Evolutionary conservation across 768 basidiomycete genomes (phyloP), one percentile per base, ranked within the genome.

Genomic region (Cystobasidiopsis lactophilus): DNA sequence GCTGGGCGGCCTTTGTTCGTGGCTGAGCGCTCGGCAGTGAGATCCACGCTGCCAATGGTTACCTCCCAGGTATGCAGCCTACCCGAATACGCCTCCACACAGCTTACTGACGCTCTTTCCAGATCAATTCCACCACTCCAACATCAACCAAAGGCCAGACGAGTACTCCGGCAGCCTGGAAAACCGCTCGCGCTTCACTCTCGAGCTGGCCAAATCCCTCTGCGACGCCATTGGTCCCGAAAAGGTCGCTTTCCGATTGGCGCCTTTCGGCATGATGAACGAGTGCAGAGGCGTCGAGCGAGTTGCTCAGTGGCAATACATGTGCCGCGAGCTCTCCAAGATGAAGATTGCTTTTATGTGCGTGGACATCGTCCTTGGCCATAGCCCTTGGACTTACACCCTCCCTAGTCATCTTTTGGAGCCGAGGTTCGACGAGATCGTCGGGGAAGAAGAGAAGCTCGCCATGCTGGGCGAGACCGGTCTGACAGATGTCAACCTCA

Each of bases 91-190:
- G n/a, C n/a, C n/a, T n/a, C n/a, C n/a, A n/a, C n/a, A 48, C 10
- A 13, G 38, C n/a, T n/a, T 13, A 13, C 19, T 39, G 13, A 18
- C 24, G 9, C 24, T 46, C 9, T n/a, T 18, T 1, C n/a, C 14
- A n/a, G n/a, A n/a, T n/a, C 2, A 10, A 21, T 18, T 45, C 27
- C 52, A 47, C 30, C 40, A 23, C 44, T 59, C 41, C 11, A 43
- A 43, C 53, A 49, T 59, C 55, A 59, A 59, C 54, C 48, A 37
- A 19, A 56, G 58, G n/a, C 54, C 52, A 1, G 60, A 59, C 47
- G 39, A 41, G 2, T 83, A 79, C 62, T 80, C 80, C 0, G 81
- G 82, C 3, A 71, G 70, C 51, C 66, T 79, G 21, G 73, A 77
- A 61, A 73, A 72, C 46, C 69, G 82, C 2, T 66, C 69, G 7